Base-by-base conservation (phyloP, 345 rosid genomes). In the Excoecaria agallocha region DNA sequence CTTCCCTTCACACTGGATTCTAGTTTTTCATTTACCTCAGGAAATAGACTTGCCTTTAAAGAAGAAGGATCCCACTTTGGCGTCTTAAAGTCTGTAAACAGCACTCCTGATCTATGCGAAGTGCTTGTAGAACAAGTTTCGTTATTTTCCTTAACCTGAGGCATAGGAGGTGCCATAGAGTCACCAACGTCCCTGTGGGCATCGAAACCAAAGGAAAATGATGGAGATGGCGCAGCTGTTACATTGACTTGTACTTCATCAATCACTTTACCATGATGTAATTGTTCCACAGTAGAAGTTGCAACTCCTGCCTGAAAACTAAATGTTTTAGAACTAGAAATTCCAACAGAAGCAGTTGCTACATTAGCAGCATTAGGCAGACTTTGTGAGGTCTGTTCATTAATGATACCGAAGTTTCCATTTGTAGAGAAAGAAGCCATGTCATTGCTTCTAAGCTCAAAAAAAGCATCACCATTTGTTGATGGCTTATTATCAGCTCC, bases 51-150 rank as follows among this genome's bases (percentile, higher is more conserved):
- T 75, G 76, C 84, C 80, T 88, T 91, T 60, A 89, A 84, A 79
- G 62, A 78, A 59, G 87, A 79, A 41, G 87, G 86, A 84, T 89
- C 91, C 88, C 93, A 85, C 39, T 78, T 51, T 4, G 90, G 91
- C 58, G 79, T 66, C 64, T 71, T 74, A 54, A 88, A 87, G 57
- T 84, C 83, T 10, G 77, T 77, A 75, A 74, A 78, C 49, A 82
- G 69, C 54, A 79, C 66, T 70, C 66, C 84, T 19, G 76, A 77
- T 71, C 76, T 77, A 68, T 82, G 81, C 62, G 79, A 77, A 52
- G 77, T 76, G 59, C 73, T 71, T 74, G 76, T 30, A 62, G 81
- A 81, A 74, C 80, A 72, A 72, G 64, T 82, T 73, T 51, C 63
- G 68, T 68, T 57, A 51, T 62, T 80, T 20, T 75, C 69, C 39